Evolutionary conservation across 1,139 yeast genomes (phyloP).

Genomic region (Lodderomyces pseudojiufengensis): DNA sequence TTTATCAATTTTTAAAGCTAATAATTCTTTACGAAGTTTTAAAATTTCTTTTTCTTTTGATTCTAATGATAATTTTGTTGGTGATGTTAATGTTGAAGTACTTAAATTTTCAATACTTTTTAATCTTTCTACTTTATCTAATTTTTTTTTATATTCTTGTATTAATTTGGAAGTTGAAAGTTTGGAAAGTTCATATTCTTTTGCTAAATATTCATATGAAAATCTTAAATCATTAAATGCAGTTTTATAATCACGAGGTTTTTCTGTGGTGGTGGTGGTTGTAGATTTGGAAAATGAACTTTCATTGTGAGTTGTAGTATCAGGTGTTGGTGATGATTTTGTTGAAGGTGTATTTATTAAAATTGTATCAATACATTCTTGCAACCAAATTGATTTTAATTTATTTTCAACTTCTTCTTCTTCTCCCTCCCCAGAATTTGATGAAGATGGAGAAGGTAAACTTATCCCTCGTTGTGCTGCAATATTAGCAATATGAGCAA

Average conservation of each 20-base stretch:
- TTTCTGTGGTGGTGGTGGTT: neutral
- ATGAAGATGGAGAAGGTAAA: conserved; percentile 38
- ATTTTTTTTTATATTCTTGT: conserved; percentile 47
- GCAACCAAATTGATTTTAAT: conserved; percentile 42
- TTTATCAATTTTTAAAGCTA: conserved; percentile 46
- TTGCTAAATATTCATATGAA: conserved; percentile 58
- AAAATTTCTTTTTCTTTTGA: conserved; percentile 45
- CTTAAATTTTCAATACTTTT: neutral
- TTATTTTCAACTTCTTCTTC: conserved; percentile 20
- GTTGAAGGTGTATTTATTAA: conserved; percentile 9
- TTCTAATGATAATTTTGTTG: conserved; percentile 15
- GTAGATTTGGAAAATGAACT: neutral
- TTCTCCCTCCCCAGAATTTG: conserved; percentile 15
- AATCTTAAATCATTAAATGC: conserved; percentile 60
- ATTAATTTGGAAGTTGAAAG: conserved; percentile 45
- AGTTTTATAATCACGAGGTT: conserved; percentile 41
- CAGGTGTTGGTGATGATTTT: neutral
- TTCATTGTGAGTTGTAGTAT: conserved; percentile 7
- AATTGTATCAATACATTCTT: conserved; percentile 46
- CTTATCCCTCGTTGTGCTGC: conserved; percentile 50
- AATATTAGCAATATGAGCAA: conserved; percentile 50
- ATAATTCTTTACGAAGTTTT: conserved; percentile 45
- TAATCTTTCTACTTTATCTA: conserved; percentile 43
- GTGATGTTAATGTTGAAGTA: conserved; percentile 5
- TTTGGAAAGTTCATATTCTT: conserved; percentile 58